Base-by-base conservation (phyloP, 2,329 filamentous ascomycete genomes). In the Aspergillus jensenii region DNA sequence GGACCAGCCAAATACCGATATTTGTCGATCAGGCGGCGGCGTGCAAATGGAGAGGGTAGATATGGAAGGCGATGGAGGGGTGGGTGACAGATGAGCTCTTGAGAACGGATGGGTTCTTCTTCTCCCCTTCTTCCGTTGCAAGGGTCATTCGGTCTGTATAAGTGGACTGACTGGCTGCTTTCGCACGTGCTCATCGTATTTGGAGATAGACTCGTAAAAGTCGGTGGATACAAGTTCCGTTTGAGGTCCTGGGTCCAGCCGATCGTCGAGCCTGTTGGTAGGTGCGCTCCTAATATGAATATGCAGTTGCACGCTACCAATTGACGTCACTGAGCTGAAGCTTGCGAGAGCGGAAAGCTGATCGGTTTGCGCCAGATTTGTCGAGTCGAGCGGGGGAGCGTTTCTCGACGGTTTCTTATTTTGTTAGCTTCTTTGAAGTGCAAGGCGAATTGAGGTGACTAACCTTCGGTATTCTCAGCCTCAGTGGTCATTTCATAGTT, bases 311-410 rank as follows among this genome's bases (percentile, higher is more conserved):
- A 33, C 25, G 27, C 49, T 93, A 97, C 95, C 95, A 99, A 76
- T 99, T 93, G 74, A 99, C 91, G 76, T 99, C 95, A 76, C 91
- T 96, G 59, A 98, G 84, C 74, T 98, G 93, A 60, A 99, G 81
- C 76, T 96, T 96, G 69, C 95, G 87, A 58, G 90, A 87, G 63
- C 93, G 89, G 74, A 96, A 92, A 59, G 89, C 87, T 70, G 84
- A 85, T 55, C 90, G 87, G 65, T 88, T 89, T 65, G 78, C 79
- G 59, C 83, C 82, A 44, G 82, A 79, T 68, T 84, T 87, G 66
- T 87, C 84, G 52, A 74, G 64, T 58, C 72, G 73, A 51, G 62
- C 61, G 41, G 75, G 71, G 46, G 68, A 71, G 51, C 76, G 76
- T 65, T 78, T 79, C 55, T 80, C 78, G 51, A 68, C 65, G 60